Base-by-base conservation (phyloP, 2,329 filamentous ascomycete species). In the Phoma sp. region DNA sequence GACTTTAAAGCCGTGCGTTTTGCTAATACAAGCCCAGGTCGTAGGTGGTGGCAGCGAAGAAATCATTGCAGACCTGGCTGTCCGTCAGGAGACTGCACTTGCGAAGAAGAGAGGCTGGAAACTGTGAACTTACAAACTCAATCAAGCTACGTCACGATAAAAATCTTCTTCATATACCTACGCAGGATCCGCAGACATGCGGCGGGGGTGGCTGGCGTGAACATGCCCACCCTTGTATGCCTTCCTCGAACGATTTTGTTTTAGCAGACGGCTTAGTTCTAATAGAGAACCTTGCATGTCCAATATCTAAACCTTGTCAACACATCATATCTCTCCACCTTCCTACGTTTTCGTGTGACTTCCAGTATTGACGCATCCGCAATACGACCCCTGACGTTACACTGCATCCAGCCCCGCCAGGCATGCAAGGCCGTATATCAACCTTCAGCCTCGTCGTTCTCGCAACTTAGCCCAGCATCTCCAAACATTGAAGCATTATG, bases 1-100 rank as follows among this genome's bases (percentile, higher is more conserved):
- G 12, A 3, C 15, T 1, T 14, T 17, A 4, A 4, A 11, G 3
- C 10, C 15, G n/a, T 1, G 18, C 4, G 7, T 25, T 5, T 45
- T 30, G 25, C 50, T 64, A 53, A 64, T n/a, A 17, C 11, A 12
- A 39, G 2, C 15, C 1, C 25, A 68, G 64, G 67, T 84, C 0
- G 81, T 82, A 3, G 82, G 81, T 11, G 73, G 73, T 10, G 82
- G 82, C 0, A 83, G 81, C 53, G 82, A 84, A 55, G 82, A 84
- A 66, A 83, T 84, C 47, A 74, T 84, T 38, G 76, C 77, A 0
- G 81, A 84, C 58, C 59, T 84, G 29, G 79, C 80, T 1, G 73
- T 83, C n/a, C 76, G 78, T 4, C 79, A 83, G 60, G 82, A 84
- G 61, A 69, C 67, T 5, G 65, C 61, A 6, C 51, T 76, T 12